Base-by-base conservation (phyloP, 805 yeast species). In the Cyberlindnera bimundalis region DNA sequence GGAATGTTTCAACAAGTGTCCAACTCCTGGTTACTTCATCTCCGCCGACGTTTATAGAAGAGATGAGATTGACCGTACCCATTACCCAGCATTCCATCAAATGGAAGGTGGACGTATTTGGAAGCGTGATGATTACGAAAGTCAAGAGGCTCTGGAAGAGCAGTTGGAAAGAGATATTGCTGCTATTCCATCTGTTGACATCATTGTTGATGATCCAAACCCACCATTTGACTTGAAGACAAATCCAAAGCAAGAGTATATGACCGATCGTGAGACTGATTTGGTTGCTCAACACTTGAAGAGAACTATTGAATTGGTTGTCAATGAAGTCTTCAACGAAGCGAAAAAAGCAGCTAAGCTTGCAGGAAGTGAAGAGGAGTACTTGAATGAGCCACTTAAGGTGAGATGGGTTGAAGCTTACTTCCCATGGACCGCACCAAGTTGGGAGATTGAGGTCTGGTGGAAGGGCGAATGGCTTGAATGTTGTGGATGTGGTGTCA, bases 381-480 rank as follows among this genome's bases (percentile, higher is more conserved):
- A 79, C 51, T 61, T 81, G 47, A 73, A 78, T 44, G 83, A 81
- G 51, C 96, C 96, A 6, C 70, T 93, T 46, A 81, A 77, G 56
- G 85, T 90, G 15, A 74, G 98, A 52, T 93, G 99, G 99, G 84
- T 89, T 25, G 95, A 87, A 55, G 95, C 93, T 0, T 87, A 81
- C 56, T 93, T 93, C 68, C 99, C 99, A 4, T 93, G 98, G 97
- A 93, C 99, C 3, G 79, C 96, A 1, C 99, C 99, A 4, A 85
- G 96, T 31, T 93, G 96, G 95, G 97, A 93, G 58, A 88, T 95
- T 51, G 99, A 93, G 64, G 96, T 93, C 5, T 89, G 95, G 90
- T 93, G 98, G 97, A 86, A 89, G 59, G 95, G 93, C 38, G 95
- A 90, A 52, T 93, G 99, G 99, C 71, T 93, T 26, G 99, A 93